Base-by-base conservation (phyloP, 1,284 basidiomycete genomes). In the Trametes versicolor region DNA sequence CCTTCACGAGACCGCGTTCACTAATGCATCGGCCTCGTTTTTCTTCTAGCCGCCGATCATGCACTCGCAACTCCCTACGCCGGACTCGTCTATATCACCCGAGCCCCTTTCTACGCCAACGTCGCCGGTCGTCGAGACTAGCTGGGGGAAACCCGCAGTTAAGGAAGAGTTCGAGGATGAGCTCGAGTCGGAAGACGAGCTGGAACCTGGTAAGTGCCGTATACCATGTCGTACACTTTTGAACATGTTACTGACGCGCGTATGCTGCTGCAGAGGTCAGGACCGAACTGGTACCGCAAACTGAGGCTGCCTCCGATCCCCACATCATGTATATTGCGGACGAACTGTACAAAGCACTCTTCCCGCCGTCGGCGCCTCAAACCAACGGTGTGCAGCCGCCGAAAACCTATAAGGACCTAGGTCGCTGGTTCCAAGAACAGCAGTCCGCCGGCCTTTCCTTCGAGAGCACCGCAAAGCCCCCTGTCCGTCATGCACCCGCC, bases 41-140 rank as follows among this genome's bases (percentile, higher is more conserved):
- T 51, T 15, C 23, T 4, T 34, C 25, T 17, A 19, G 21, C 10
- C 13, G 27, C 27, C 15, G 21, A 2, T 27, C 13, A 15, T 34
- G 49, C 49, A 36, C n/a, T 57, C 61, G 2, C 61, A 69, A 2
- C 27, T 66, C 5, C 68, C 65, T 1, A 69, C 68, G 9, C 68
- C 68, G 9, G 59, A 58, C 52, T 62, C 66, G 34, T 66, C 64
- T 0, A 66, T 41, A 1, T 69, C 68, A 23, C 68, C 68, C 2
- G 68, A 69, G 43, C 68, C 68, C 10, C 43, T 21, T 7, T 62
- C 62, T 7, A 36, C 49, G 13, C 67, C 67, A 12, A 47, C 55
- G 4, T 65, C 62, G 15, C 61, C 62, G 2, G 55, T 60, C 5
- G 47, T 63, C 39, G 59, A 54, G 29, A 43, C 17, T 1, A 36